Conservation (phyloP, 805 yeast species). For the Ogataea paraovalis region DNA sequence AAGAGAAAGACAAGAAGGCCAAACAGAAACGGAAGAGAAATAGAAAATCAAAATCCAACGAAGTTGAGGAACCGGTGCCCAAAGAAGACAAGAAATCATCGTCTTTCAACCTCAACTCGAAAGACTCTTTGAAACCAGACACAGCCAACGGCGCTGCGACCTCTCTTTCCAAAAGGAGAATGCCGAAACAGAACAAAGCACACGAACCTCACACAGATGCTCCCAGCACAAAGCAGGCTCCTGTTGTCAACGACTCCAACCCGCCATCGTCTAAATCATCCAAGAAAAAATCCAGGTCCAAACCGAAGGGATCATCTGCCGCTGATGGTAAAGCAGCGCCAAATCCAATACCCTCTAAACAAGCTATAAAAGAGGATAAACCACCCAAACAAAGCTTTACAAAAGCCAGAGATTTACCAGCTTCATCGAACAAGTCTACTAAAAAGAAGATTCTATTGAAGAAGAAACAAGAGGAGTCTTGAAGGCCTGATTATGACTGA, state of each 20-base stretch:
- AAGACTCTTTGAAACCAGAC: constrained; percentile 1
- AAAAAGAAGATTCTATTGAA: neutral
- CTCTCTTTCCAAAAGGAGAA: neutral
- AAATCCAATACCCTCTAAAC: neutral
- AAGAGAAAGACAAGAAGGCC: too few species aligned
- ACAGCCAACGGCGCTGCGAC: neutral
- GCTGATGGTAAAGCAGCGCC: neutral
- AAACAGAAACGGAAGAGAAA: too few species aligned
- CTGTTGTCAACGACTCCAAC: neutral
- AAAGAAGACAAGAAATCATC: too few species aligned
- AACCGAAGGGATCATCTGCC: neutral
- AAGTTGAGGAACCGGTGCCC: neutral
- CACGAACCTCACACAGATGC: neutral
- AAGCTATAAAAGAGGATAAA: constrained; percentile 5
- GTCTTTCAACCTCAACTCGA: too few species aligned
- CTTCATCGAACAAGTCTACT: neutral
- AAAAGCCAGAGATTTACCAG: neutral
- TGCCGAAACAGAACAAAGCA: neutral
- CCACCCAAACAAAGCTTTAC: neutral
- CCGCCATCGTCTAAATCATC: neutral
- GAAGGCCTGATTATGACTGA: constrained; percentile 2
- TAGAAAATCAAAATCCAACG: neutral
- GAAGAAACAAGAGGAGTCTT: neutral
- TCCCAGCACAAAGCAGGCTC: neutral
- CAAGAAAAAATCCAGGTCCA: neutral